phyloP scores from a whole-genome alignment of 2,329 filamentous ascomycete species.

The Xylaria polymorpha region DNA sequence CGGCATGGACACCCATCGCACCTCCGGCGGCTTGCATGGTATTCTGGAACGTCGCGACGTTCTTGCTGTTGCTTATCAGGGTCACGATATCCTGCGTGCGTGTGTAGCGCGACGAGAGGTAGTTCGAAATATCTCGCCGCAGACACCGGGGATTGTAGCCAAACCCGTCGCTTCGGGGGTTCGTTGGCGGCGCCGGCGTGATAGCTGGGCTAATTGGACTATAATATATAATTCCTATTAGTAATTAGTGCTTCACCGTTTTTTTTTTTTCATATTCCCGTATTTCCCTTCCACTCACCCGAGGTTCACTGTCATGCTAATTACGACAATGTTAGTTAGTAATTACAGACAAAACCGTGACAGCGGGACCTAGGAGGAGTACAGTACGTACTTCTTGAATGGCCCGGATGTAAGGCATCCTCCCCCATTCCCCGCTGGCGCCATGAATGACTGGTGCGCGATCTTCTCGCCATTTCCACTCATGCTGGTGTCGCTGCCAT shows the following conservation, averaged over 20 bases:
- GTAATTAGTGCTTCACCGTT: constrained; percentile 32
- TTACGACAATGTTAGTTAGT: no score
- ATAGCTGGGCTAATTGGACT: constrained; percentile 41
- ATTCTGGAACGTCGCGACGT: constrained; percentile 52
- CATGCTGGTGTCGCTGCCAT: constrained; percentile 58
- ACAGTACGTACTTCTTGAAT: constrained; percentile 63
- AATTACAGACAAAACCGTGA: no score
- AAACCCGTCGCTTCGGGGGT: constrained; percentile 51
- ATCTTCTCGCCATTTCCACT: constrained; percentile 54
- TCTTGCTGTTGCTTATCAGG: constrained; percentile 49
- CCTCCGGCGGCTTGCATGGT: constrained; percentile 49
- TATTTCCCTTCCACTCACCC: constrained; percentile 40
- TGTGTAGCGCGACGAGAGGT: constrained; percentile 38
- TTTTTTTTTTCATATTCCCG: constrained; percentile 40
- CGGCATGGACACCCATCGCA: constrained; percentile 52
- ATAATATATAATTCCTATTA: constrained; percentile 31
- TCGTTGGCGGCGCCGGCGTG: constrained; percentile 45
- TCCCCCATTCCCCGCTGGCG: constrained; percentile 50
- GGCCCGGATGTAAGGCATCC: constrained; percentile 62
- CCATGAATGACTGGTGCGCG: constrained; percentile 29
- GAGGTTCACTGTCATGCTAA: constrained; percentile 54
- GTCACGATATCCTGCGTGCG: constrained; percentile 41
- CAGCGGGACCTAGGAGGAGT: no score
- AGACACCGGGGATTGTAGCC: constrained; percentile 61
- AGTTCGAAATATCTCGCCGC: constrained; percentile 55